Evolutionary conservation across 495 filamentous ascomycete species (phyloP).

Genomic region (Daldinia grandis): DNA sequence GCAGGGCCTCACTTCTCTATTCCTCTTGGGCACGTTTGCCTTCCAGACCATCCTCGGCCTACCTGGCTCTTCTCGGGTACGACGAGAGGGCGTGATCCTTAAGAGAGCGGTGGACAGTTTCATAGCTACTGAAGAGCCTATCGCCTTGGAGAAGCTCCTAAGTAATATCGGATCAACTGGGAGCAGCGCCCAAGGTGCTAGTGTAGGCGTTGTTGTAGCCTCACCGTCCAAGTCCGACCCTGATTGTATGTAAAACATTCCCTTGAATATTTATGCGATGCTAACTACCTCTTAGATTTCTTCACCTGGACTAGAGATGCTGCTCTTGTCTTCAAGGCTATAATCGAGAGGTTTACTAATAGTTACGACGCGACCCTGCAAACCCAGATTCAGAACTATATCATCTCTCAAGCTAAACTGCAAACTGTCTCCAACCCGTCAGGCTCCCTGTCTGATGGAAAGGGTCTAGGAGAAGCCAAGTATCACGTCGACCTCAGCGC

Average conservation of each 20-base stretch:
- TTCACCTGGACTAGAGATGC: constrained; percentile 80
- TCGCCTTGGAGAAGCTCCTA: constrained; percentile 61
- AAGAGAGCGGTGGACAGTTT: constrained; percentile 62
- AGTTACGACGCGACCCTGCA: constrained; percentile 62
- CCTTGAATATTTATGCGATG: background rate
- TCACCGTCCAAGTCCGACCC: constrained; percentile 66
- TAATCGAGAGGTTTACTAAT: constrained; percentile 67
- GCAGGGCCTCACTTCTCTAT: constrained; percentile 53
- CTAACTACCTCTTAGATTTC: constrained; percentile 51
- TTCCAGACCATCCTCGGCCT: constrained; percentile 57
- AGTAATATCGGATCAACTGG: constrained; percentile 69
- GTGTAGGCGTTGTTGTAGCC: constrained; percentile 67
- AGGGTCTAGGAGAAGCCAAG: constrained; percentile 69
- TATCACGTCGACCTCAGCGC: constrained; percentile 67
- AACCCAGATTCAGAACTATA: constrained; percentile 64
- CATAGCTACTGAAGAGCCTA: constrained; percentile 62
- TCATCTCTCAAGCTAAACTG: constrained; percentile 65
- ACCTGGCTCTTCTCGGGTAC: constrained; percentile 45
- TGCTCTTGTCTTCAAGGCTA: constrained; percentile 67
- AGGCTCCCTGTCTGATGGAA: constrained; percentile 58
- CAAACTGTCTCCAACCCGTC: constrained; percentile 70
- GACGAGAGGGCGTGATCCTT: constrained; percentile 51
- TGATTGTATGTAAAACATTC: constrained; percentile 61
- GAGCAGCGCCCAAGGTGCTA: constrained; percentile 54
- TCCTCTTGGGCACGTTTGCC: constrained; percentile 57